Percentiles rank a stretch among this genome's conserved stretches.
phyloP scores from a whole-genome alignment of 768 basidiomycete genomes.

The Gloeostereum incarnatum region DNA sequence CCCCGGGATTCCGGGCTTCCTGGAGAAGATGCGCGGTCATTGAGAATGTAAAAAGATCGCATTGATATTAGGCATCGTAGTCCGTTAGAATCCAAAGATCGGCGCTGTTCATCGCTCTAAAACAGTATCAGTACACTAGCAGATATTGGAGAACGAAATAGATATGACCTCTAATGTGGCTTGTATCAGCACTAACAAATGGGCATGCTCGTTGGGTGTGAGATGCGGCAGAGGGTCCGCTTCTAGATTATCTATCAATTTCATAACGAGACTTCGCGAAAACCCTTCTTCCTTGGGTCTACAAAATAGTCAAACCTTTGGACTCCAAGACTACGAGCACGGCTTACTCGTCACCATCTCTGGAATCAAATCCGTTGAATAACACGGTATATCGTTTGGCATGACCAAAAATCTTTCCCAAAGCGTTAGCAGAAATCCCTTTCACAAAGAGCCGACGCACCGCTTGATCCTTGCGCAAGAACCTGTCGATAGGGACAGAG shows the following conservation, averaged over 20 bases:
- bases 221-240: slow-evolving; percentile 57
- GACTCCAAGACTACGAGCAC: neutral
- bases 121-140: slow-evolving; percentile 1
- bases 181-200: slow-evolving; percentile 78
- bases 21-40: slow-evolving; percentile 47
- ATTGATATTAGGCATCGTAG: slow-evolving; percentile 89
- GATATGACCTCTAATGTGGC: slow-evolving; percentile 75
- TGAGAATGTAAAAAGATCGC: slow-evolving; percentile 84
- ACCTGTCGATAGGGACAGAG: slow-evolving; percentile 50
- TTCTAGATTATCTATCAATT: slow-evolving; percentile 60
- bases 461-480: slow-evolving; percentile 29
- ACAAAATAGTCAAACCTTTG: slow-evolving; percentile 7
- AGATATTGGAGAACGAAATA: neutral
- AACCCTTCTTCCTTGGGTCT: slow-evolving; percentile 51
- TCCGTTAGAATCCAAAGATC: slow-evolving; percentile 89
- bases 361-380: slow-evolving; percentile 42
- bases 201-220: slow-evolving; percentile 72
- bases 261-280: slow-evolving; percentile 46
- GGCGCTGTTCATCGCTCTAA: slow-evolving; percentile 82
- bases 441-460: slow-evolving; percentile 8
- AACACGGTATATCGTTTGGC: slow-evolving; percentile 40
- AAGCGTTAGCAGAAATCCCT: neutral
- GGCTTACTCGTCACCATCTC: slow-evolving; percentile 35
- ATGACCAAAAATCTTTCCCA: slow-evolving; percentile 6
- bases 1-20: slow-evolving; percentile 36